Evolutionary conservation across 768 basidiomycete species (phyloP).

Genomic region (Pilatotrama ljubarskyi): DNA sequence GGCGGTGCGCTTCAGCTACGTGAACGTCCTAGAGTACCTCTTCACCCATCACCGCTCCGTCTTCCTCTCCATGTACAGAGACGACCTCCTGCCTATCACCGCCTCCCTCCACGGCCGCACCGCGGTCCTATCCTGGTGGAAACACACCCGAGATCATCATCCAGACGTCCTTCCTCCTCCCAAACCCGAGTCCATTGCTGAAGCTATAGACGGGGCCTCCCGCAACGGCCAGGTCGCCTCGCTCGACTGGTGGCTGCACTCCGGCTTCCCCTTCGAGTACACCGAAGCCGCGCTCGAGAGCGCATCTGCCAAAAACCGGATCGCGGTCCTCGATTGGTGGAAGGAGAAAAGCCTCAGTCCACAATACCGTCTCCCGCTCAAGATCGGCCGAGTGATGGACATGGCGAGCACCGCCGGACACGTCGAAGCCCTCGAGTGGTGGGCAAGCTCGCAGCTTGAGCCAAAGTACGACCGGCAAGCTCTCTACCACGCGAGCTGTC

Average conservation of each 20-base stretch:
- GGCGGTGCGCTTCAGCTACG: conserved; percentile 72
- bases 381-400: conserved; percentile 84
- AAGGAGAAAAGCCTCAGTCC: conserved; percentile 47
- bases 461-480: conserved; percentile 78
- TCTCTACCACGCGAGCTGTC: conserved; percentile 75
- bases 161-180: conserved; percentile 61
- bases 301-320: conserved; percentile 75
- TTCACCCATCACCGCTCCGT: conserved; percentile 61
- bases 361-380: conserved; percentile 56
- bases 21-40: conserved; percentile 73
- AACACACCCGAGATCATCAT: conserved; percentile 59
- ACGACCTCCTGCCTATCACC: conserved; percentile 71
- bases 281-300: conserved; percentile 79
- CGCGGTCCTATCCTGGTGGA: conserved; percentile 81
- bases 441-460: conserved; percentile 76
- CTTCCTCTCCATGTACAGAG: conserved; percentile 64
- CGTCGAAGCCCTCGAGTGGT: conserved; percentile 80
- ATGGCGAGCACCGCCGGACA: conserved; percentile 80
- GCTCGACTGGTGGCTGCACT: conserved; percentile 79
- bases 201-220: conserved; percentile 79
- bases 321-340: conserved; percentile 87
- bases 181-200: conserved; percentile 52
- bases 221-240: conserved; percentile 72
- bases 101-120: conserved; percentile 77
- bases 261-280: conserved; percentile 67